Evolutionary conservation across 2,329 filamentous ascomycete genomes (phyloP), one percentile per base, ranked within the genome.

Genomic region (Pleoardoris graminearum): DNA sequence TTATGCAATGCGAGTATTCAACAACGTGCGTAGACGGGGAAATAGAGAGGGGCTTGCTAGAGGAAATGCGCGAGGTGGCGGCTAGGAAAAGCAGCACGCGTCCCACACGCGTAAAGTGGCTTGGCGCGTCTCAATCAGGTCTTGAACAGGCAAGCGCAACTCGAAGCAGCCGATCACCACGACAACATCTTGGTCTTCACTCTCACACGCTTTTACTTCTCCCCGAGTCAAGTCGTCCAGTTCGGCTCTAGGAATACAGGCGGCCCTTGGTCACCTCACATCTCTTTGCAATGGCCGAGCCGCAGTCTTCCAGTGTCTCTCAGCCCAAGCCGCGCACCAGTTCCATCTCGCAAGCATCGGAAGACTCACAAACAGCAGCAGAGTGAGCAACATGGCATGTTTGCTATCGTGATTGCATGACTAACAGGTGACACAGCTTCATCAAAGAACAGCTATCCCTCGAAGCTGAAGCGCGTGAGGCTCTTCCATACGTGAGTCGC

Each of bases 401-500:
- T 1, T 17, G 12, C 10, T 8, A 4, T 3, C 14, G 17, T 10
- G 4, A n/a, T n/a, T 12, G 4, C 14, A 25, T 10, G 4, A 1
- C 21, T 49, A 38, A n/a, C 27, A 51, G 60, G 19, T 59, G 2
- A 14, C 16, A 5, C n/a, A 93, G 89, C 23, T 97, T 95, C 71
- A 91, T 99, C 61, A 85, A 90, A 64, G 86, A 86, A 50, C 94
- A 99, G 71, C 86, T 97, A 68, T 86, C 88, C 61, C 86, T 99
- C 48, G 94, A 99, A 76, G 90, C 90, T 17, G 94, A 99, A 76
- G 94, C 94, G 41, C 91, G 92, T 63, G 93, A 99, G 79, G 90
- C 90, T 55, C 82, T 99, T 6, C 94, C 94, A 60, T 99, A 96
- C 71, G 91, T 95, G 77, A 66, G 85, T 62, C 27, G 16, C 36